Evolutionary conservation across 2,329 filamentous ascomycete species (phyloP).

Genomic region (Exophiala sp.): DNA sequence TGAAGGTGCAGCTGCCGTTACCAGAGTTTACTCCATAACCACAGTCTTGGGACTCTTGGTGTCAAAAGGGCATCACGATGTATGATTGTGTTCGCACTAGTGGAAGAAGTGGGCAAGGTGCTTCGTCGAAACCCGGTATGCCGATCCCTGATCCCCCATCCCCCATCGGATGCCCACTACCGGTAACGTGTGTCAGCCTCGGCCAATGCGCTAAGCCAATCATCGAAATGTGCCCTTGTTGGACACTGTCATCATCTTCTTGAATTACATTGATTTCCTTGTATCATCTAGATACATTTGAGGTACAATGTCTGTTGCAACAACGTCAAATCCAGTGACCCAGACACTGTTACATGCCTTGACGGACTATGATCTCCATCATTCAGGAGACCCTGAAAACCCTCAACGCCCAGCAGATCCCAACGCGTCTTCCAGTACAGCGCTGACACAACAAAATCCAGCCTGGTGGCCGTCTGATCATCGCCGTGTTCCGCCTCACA

Average conservation of each 20-base stretch:
- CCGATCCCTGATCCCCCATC: too few species aligned
- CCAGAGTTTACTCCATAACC: neutral
- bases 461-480: constrained; percentile 47
- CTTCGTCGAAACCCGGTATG: too few species aligned
- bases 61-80: too few species aligned
- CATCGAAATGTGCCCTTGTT: too few species aligned
- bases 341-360: neutral
- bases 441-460: constrained; percentile 30
- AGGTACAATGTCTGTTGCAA: constrained; percentile 1
- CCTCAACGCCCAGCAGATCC: neutral
- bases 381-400: constrained; percentile 5
- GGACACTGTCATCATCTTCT: too few species aligned
- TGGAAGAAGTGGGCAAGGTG: too few species aligned
- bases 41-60: too few species aligned
- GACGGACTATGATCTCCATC: neutral
- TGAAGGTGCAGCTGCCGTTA: neutral
- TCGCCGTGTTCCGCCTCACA: constrained; percentile 47
- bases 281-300: neutral
- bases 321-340: neutral
- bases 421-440: neutral
- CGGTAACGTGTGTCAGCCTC: too few species aligned
- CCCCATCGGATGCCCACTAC: too few species aligned
- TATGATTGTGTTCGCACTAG: too few species aligned
- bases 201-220: too few species aligned
- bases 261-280: too few species aligned